These are phyloP conservation scores for Saccharomycopsis phalli DNA, from an alignment of 1,139 yeast species.

Conservation along the genomic window DNA sequence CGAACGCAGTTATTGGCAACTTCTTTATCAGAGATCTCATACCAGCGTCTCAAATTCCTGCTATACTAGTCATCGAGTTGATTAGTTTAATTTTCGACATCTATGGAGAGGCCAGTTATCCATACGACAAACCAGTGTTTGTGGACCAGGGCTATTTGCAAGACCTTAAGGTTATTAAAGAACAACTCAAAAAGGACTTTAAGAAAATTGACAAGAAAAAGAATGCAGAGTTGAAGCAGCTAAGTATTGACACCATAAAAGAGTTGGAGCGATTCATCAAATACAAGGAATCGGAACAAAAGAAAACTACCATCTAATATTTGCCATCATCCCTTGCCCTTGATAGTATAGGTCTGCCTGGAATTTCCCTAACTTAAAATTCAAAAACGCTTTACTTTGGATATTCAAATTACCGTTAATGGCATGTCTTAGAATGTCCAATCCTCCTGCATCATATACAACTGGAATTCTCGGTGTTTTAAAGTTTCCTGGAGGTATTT, in stretches of 20 bases:
- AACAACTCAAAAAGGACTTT: constrained; percentile 43
- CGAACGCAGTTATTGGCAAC: constrained; percentile 3
- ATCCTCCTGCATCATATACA: constrained; percentile 27
- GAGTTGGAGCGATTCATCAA: constrained; percentile 69
- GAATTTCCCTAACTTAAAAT: constrained; percentile 29
- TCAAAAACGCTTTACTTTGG: constrained; percentile 31
- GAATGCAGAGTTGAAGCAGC: constrained; percentile 46
- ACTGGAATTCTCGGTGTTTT: constrained; percentile 34
- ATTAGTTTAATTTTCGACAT: constrained; percentile 47
- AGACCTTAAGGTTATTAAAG: constrained; percentile 30
- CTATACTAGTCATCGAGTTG: constrained; percentile 11
- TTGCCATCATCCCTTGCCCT: constrained; percentile 31
- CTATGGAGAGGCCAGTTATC: constrained; percentile 64
- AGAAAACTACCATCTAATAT: constrained; percentile 26
- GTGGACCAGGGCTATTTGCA: constrained; percentile 44
- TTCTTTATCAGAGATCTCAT: constrained; percentile 1
- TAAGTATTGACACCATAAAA: constrained; percentile 57
- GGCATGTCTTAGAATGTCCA: constrained; percentile 34
- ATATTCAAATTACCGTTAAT: constrained; percentile 35
- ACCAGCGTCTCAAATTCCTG: constrained; percentile 1
- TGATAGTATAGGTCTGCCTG: constrained; percentile 29
- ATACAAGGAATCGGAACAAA: constrained; percentile 48
- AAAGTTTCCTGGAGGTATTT: constrained; percentile 34
- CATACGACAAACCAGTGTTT: constrained; percentile 62
- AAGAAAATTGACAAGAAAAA: constrained; percentile 60